Conservation (phyloP, 495 filamentous ascomycete species). For the Xanthoparmelia taractica region DNA sequence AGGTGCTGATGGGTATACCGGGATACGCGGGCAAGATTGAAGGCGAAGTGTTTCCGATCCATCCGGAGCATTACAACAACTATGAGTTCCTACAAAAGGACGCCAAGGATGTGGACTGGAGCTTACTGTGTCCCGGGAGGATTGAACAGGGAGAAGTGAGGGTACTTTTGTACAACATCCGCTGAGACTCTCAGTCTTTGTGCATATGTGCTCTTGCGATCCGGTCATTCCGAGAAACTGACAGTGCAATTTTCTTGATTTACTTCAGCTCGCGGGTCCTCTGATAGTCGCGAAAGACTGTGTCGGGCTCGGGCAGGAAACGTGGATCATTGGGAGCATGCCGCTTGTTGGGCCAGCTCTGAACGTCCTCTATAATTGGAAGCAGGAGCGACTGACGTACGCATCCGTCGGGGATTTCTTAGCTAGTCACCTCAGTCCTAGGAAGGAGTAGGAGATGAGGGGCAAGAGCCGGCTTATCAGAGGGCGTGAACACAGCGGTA, state of each 20-base stretch:
- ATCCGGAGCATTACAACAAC: conserved; percentile 22
- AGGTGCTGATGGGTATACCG: conserved; percentile 22
- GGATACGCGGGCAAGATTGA: conserved; percentile 15
- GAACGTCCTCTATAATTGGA: conserved; percentile 8
- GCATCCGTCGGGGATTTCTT: conserved; percentile 3
- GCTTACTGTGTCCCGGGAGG: conserved; percentile 17
- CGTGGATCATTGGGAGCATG: conserved; percentile 2
- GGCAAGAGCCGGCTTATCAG: no score
- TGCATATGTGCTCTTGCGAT: background rate
- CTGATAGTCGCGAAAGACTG: background rate
- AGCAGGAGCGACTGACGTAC: conserved; percentile 4
- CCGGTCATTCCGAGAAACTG: background rate
- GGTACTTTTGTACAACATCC: conserved; percentile 18
- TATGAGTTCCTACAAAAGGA: conserved; percentile 20
- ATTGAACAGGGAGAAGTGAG: conserved; percentile 22
- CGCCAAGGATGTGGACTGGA: conserved; percentile 20
- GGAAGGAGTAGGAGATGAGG: conserved; percentile 5
- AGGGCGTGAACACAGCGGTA: no score
- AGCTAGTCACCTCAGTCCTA: conserved; percentile 2
- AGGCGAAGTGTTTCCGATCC: conserved; percentile 23
- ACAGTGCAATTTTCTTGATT: background rate
- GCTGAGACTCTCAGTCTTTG: background rate
- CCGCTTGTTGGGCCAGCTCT: conserved; percentile 5
- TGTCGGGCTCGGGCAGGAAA: conserved; percentile 3
- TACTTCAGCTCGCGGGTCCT: conserved; percentile 8